phyloP scores from a whole-genome alignment of 1,284 basidiomycete species.

The Microbotryum silenes-acaulis region DNA sequence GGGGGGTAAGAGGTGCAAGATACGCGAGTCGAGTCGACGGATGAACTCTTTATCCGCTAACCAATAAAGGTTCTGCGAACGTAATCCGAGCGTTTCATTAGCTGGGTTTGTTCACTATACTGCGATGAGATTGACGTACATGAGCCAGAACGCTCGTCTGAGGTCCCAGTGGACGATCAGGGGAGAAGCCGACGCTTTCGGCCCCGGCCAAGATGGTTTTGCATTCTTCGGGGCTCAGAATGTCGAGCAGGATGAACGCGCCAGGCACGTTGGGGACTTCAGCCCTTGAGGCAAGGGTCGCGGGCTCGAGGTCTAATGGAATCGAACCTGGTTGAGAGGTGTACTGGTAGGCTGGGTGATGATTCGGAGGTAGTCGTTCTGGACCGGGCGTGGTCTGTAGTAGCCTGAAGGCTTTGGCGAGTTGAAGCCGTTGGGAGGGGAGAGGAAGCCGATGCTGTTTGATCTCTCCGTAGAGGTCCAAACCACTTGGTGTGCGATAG shows the following conservation, averaged over 20 bases:
- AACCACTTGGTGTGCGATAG: slow-evolving; percentile 16
- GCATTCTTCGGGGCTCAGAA: slow-evolving; percentile 48
- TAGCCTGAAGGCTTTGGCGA: slow-evolving; percentile 22
- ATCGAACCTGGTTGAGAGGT: slow-evolving; percentile 45
- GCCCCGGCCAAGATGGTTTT: slow-evolving; percentile 46
- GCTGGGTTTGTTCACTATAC: no score
- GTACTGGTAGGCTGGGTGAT: slow-evolving; percentile 49
- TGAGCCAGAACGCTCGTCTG: slow-evolving; percentile 43
- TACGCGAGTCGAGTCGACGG: slow-evolving; percentile 44
- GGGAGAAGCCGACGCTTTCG: slow-evolving; percentile 47
- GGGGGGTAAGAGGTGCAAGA: slow-evolving; percentile 45
- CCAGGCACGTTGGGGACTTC: slow-evolving; percentile 46
- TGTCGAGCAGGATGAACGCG: slow-evolving; percentile 48
- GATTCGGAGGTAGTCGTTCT: slow-evolving; percentile 47
- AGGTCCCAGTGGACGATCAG: slow-evolving; percentile 50
- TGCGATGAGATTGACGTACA: slow-evolving; percentile 32
- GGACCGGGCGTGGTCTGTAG: slow-evolving; percentile 43
- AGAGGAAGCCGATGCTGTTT: slow-evolving; percentile 2
- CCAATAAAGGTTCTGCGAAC: slow-evolving; percentile 53
- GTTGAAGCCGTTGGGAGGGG: neutral
- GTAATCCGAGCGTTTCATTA: slow-evolving; percentile 31
- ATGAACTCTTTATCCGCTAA: slow-evolving; percentile 48
- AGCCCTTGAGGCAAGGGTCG: slow-evolving; percentile 35
- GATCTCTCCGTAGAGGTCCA: slow-evolving; percentile 15
- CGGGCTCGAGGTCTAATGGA: slow-evolving; percentile 37